These are phyloP conservation scores for Mycogone perniciosa DNA, from an alignment of 2,329 filamentous ascomycete genomes.

Conservation along the genomic window DNA sequence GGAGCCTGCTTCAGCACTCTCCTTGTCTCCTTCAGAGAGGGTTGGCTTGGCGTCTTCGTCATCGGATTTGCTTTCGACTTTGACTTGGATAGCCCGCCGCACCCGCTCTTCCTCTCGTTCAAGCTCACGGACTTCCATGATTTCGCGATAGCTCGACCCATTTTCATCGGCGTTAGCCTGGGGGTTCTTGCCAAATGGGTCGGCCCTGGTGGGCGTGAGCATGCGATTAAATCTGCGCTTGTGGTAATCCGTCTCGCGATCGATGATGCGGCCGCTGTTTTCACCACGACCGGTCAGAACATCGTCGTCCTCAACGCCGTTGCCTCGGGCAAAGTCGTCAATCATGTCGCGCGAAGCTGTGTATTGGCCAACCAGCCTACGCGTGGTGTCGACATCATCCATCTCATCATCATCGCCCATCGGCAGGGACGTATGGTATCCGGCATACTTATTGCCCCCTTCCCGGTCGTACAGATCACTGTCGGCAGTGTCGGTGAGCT, in stretches of 20 bases:
- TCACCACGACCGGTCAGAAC: constrained; percentile 75
- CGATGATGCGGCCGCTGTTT: constrained; percentile 82
- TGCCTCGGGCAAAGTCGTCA: constrained; percentile 83
- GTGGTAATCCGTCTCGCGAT: constrained; percentile 95
- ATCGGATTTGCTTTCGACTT: constrained; percentile 54
- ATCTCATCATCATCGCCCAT: constrained; percentile 71
- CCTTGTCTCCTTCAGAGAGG: constrained; percentile 67
- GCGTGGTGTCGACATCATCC: constrained; percentile 64
- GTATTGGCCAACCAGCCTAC: constrained; percentile 87
- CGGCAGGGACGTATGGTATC: constrained; percentile 86
- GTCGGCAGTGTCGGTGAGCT: constrained; percentile 83
- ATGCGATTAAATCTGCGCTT: constrained; percentile 87
- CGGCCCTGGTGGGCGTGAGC: constrained; percentile 77
- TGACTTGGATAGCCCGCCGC: constrained; percentile 70
- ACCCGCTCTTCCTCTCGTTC: constrained; percentile 93
- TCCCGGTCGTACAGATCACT: constrained; percentile 78
- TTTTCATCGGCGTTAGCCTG: constrained; percentile 61
- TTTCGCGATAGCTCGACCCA: constrained; percentile 76
- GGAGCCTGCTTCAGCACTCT: constrained; percentile 64
- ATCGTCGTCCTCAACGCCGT: constrained; percentile 86
- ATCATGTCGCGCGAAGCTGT: constrained; percentile 89
- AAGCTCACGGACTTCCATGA: constrained; percentile 85
- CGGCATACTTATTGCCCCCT: constrained; percentile 73
- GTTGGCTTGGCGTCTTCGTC: constrained; percentile 60
- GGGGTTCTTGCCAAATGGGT: constrained; percentile 74